These are phyloP conservation scores for Coemansia sp. DNA, from an alignment of 192 early-diverging fungal species.

Conservation along the genomic window DNA sequence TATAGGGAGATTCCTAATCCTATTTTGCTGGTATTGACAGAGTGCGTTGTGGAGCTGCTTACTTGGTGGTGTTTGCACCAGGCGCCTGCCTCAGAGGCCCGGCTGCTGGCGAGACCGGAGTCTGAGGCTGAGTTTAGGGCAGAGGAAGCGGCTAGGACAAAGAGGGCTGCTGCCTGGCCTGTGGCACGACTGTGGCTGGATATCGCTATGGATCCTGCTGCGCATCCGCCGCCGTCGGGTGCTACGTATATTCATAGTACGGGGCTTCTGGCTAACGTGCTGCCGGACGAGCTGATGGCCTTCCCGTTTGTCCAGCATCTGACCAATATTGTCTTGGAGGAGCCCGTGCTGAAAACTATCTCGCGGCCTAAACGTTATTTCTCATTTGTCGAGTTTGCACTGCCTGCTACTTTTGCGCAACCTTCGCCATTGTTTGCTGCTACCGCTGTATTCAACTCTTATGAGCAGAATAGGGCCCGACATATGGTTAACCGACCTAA, in stretches of 20 bases:
- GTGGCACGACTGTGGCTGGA: constrained; percentile 40
- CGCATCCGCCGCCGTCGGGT: constrained; percentile 13
- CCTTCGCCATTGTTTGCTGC: constrained; percentile 45
- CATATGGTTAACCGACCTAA: constrained; percentile 70
- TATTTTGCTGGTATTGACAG: constrained; percentile 41
- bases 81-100: constrained; percentile 18
- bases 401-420: constrained; percentile 21
- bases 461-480: constrained; percentile 57
- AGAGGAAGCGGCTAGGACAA: constrained; percentile 28
- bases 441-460: constrained; percentile 67
- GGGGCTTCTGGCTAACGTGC: constrained; percentile 50
- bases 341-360: constrained; percentile 63
- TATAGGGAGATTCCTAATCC: constrained; percentile 58
- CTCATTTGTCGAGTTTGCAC: constrained; percentile 50
- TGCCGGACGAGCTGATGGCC: constrained; percentile 55
- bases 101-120: constrained; percentile 13
- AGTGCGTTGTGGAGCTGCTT: constrained; percentile 53
- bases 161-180: constrained; percentile 35
- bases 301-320: constrained; percentile 62
- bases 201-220: constrained; percentile 39
- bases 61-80: constrained; percentile 57
- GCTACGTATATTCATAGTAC: constrained; percentile 50
- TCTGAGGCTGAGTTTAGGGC: constrained; percentile 40
- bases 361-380: constrained; percentile 57
- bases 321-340: constrained; percentile 59